A percentile compares a stretch with the other conserved stretches of the same genome.
phyloP scores from a whole-genome alignment of 345 rosid species.

The Eucalyptus regnans region DNA sequence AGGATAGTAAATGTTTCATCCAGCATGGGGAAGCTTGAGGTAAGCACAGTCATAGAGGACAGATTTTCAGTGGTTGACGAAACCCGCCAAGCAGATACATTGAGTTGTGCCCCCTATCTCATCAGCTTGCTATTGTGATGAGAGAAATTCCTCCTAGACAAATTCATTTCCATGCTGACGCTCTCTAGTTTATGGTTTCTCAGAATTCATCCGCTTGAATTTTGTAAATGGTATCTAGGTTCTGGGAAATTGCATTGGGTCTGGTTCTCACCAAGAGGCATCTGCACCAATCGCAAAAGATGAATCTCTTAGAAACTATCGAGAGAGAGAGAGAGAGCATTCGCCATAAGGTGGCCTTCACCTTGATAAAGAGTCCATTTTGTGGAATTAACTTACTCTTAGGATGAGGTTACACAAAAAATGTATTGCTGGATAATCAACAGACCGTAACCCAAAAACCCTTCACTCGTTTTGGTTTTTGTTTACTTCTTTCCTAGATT shows the following conservation, averaged over 20 bases:
- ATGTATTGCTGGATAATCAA: background rate
- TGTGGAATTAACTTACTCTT: background rate
- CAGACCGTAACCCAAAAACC: background rate
- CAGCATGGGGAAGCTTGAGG: constrained; percentile 20
- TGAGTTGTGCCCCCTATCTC: background rate
- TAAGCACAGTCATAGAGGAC: background rate
- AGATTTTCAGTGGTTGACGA: background rate
- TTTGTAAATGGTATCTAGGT: background rate
- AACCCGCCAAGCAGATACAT: background rate
- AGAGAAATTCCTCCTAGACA: background rate
- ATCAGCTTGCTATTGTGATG: background rate
- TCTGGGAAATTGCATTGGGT: too few relatives aligned
- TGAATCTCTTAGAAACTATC: background rate
- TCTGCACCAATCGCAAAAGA: background rate
- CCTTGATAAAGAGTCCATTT: background rate
- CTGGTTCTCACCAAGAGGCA: too few relatives aligned
- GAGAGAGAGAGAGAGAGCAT: background rate
- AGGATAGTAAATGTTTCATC: constrained; percentile 43
- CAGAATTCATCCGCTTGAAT: background rate
- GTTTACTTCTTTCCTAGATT: background rate
- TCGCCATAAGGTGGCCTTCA: background rate
- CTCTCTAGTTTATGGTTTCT: background rate
- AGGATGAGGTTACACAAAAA: background rate
- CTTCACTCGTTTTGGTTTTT: background rate
- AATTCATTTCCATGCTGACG: background rate